These are phyloP conservation scores for Aureobasidium sp. DNA, from an alignment of 2,329 filamentous ascomycete species.

Conservation along the genomic window DNA sequence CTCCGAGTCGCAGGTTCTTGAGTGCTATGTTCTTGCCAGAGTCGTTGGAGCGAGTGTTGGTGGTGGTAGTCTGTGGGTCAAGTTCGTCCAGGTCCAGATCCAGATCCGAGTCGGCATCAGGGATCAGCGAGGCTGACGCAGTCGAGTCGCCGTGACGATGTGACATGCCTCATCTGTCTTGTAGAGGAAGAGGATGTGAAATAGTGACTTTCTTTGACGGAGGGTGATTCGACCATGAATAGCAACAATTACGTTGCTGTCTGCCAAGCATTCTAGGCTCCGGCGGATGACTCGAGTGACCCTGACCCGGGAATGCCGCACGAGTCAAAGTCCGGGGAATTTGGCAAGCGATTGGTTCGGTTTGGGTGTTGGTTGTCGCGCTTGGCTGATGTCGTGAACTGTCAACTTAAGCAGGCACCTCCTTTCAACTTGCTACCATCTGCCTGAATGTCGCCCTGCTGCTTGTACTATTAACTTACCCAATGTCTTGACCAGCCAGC, in stretches of 20 bases:
- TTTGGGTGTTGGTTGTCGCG: background rate
- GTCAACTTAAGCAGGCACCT: background rate
- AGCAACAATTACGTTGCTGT: constrained; percentile 11
- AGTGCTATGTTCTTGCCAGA: constrained; percentile 57
- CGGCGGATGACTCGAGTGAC: background rate
- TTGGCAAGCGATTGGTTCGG: no score
- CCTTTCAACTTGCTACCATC: background rate
- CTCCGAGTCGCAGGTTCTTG: constrained; percentile 48
- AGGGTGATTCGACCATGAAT: no score
- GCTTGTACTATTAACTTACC: background rate
- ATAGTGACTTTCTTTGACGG: background rate
- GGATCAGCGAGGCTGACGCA: constrained; percentile 21
- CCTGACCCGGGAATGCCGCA: background rate
- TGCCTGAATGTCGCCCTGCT: background rate
- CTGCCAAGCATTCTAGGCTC: background rate
- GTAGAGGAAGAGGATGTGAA: no score
- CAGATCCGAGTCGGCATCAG: constrained; percentile 53
- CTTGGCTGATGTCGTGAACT: background rate
- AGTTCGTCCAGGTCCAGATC: constrained; percentile 73
- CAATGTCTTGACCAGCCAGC: background rate
- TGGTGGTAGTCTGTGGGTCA: constrained; percentile 47
- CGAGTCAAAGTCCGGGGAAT: background rate
- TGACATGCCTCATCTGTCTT: constrained; percentile 35
- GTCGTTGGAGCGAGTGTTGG: constrained; percentile 26
- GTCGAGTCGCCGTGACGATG: constrained; percentile 37